Base-by-base conservation (phyloP, 306 rosid species). In the Prosopis cineraria region DNA sequence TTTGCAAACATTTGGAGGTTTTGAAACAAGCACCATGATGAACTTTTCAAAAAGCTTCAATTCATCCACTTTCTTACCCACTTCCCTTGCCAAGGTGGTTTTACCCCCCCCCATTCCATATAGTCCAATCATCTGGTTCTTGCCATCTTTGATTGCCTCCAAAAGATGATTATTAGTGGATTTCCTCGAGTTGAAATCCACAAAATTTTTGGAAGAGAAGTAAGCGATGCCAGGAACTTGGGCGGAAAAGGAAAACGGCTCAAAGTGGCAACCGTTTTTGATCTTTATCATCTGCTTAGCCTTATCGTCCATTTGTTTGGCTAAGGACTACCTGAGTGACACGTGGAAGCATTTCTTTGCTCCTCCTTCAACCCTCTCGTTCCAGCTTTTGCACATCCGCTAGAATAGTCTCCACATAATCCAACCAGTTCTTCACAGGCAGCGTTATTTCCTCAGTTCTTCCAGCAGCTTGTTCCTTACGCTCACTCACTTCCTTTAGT, bases 61-160 rank as follows among this genome's bases (percentile, higher is more conserved):
- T 0, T 72, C 25, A 3, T 11, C 0, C 5, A 37, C 77, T 20
- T 24, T 12, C 24, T 72, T 52, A 0, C 66, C 67, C 20, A 52
- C 50, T 8, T 53, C 50, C 24, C 55, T 72, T 2, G 48, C 77
- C 53, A 73, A 22, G 1, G 68, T 56, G 0, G 77, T 55, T 73
- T 56, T 73, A 4, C 76, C 64, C n/a, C 76, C 47, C 14, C 76
- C 64, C 3, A 71, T 71, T 1, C 76, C 76, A 52, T 19, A 50
- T 1, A 71, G 3, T 33, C 76, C 76, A 17, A 71, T 6, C 31
- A 50, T 33, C 11, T 31, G 5, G 13, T 2, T n/a, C 31, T 6
- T 48, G 1, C 37, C 34, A 52, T 72, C 76, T 20, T 19, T 20
- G 0, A 36, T 17, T 20, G 76, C 66, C 50, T 31, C 7, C 34